Percentiles rank a stretch among this genome's conserved stretches.
These are phyloP conservation scores for Neostapfia colusana DNA, from an alignment of 176 grass and related monocot species.

Conservation along the genomic window DNA sequence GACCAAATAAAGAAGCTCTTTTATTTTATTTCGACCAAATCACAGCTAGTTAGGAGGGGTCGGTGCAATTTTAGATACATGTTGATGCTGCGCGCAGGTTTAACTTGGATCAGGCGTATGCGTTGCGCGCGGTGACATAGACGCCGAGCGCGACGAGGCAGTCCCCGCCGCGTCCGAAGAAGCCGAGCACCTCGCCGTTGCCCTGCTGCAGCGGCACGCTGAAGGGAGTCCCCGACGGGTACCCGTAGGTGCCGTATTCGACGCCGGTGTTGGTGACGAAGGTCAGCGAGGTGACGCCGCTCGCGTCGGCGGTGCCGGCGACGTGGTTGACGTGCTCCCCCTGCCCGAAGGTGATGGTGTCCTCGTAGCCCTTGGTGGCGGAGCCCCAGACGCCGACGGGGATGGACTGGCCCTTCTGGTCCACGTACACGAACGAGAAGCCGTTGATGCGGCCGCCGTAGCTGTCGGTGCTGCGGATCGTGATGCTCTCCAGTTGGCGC, in stretches of 20 bases:
- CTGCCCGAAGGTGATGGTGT: not conserved
- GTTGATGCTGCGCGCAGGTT: not conserved
- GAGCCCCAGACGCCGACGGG: conserved; percentile 1
- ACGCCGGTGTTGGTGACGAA: conserved; percentile 1
- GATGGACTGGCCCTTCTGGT: conserved; percentile 2
- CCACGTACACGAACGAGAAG: not conserved
- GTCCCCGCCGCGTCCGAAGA: not conserved
- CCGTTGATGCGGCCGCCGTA: conserved; percentile 1
- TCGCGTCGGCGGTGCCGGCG: not conserved
- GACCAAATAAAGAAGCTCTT: not conserved
- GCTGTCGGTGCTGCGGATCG: not conserved
- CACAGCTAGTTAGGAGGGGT: not conserved
- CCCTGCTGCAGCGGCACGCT: conserved; percentile 6
- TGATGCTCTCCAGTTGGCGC: not conserved
- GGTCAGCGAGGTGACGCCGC: not conserved
- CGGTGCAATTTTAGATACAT: not conserved
- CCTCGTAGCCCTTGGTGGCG: not conserved
- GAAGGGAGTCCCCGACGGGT: not conserved
- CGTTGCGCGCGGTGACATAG: not conserved
- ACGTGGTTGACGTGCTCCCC: not conserved
- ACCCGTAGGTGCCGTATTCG: not conserved
- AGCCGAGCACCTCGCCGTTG: not conserved
- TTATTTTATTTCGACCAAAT: not conserved
- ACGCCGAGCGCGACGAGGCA: conserved; percentile 2
- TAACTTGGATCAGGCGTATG: not conserved